These are phyloP conservation scores for Geoglossum cookeanum DNA, from an alignment of 2,329 filamentous ascomycete genomes.

Conservation along the genomic window DNA sequence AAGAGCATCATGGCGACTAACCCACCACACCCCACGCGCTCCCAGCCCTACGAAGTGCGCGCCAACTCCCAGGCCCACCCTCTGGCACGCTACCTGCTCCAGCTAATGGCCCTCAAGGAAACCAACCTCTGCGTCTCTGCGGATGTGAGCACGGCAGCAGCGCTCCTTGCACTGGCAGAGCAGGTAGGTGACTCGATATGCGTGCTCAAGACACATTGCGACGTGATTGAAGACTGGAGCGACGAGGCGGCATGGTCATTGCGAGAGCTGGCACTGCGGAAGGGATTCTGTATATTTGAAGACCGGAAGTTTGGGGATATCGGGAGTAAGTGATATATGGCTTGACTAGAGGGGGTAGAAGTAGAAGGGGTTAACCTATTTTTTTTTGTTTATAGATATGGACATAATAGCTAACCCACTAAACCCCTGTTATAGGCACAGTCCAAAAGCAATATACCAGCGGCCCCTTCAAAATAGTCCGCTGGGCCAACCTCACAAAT, in stretches of 20 bases:
- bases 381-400: background rate
- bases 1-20: background rate
- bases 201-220: constrained; percentile 40
- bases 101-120: constrained; percentile 29
- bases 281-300: constrained; percentile 33
- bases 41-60: background rate
- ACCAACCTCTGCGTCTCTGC: constrained; percentile 35
- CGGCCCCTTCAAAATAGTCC: constrained; percentile 30
- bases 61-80: constrained; percentile 12
- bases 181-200: constrained; percentile 41
- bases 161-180: constrained; percentile 35
- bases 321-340: constrained; percentile 24
- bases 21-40: background rate
- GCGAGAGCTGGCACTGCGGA: constrained; percentile 27
- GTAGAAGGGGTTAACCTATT: background rate
- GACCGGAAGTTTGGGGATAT: constrained; percentile 37
- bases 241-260: constrained; percentile 31
- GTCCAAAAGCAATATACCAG: constrained; percentile 35
- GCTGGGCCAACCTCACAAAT: constrained; percentile 33
- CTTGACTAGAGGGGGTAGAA: background rate
- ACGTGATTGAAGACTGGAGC: constrained; percentile 41
- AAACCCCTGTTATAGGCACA: constrained; percentile 21
- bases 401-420: background rate
- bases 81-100: constrained; percentile 28
- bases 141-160: constrained; percentile 35